Evolutionary conservation across 257 asterid species (phyloP).

Genomic region (Asclepias syriaca): DNA sequence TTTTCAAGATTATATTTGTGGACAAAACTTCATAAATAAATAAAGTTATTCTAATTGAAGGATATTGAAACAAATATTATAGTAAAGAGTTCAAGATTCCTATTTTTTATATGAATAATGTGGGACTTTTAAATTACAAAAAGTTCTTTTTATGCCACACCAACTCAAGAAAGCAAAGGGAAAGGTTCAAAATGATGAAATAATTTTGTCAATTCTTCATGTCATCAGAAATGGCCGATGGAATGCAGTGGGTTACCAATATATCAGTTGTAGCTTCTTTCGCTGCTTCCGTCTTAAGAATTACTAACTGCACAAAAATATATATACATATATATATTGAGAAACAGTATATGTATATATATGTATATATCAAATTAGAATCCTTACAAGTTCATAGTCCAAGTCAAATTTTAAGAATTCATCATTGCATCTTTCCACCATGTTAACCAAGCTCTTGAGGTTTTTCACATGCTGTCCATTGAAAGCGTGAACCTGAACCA

Average conservation of each 20-base stretch:
- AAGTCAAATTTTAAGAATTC: slow-evolving; percentile 76
- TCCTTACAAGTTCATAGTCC: slow-evolving; percentile 17
- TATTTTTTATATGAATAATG: no score
- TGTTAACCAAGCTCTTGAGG: slow-evolving; percentile 69
- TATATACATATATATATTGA: background rate
- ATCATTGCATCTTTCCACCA: slow-evolving; percentile 82
- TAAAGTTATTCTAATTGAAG: no score
- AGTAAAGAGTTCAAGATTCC: no score
- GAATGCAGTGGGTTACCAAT: slow-evolving; percentile 79
- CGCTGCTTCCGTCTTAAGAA: slow-evolving; percentile 60
- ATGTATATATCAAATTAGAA: no score
- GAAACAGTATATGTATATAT: no score
- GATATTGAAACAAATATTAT: no score
- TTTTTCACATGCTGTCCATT: slow-evolving; percentile 84
- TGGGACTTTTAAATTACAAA: no score
- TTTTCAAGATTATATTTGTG: no score
- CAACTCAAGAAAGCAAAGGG: no score
- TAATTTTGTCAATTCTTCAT: slow-evolving; percentile 30
- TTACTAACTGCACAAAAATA: slow-evolving; percentile 54
- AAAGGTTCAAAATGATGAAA: no score
- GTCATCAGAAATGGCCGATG: slow-evolving; percentile 86
- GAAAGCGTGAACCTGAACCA: slow-evolving; percentile 62
- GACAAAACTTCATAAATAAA: no score
- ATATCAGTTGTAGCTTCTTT: slow-evolving; percentile 85
- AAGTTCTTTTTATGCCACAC: no score